Evolutionary conservation across 768 basidiomycete species (phyloP), one percentile per base, ranked within the genome.

Genomic region (Naganishia antarctica): DNA sequence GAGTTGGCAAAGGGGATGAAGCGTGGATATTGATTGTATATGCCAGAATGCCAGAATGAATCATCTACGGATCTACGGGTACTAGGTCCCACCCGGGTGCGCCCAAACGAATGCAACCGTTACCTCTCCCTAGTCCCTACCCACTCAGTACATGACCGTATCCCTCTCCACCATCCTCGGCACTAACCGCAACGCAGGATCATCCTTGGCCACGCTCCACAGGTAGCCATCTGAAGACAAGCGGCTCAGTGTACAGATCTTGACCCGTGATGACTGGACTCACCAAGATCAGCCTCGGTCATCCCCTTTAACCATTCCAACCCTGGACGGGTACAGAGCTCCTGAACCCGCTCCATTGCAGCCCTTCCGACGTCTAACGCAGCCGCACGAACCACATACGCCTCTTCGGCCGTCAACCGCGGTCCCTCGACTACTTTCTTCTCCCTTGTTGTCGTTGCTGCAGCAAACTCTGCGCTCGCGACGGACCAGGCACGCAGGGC

Each of bases 121-220:
- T 44, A 7, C 43, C 11, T 7, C 43, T 44, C n/a, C 11, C 43
- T n/a, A n/a, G n/a, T 44, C 43, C 34, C 34, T 7, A 44, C 58
- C 18, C 29, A 32, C 40, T 81, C 75, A 91, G 75, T 89, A 92
- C 74, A 85, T 89, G 43, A 83, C 79, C 0, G 88, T 88, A 65
- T 85, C 79, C 61, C 80, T 79, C 73, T 83, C 77, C n/a, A 83
- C 86, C 71, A 90, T 87, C 68, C 89, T 80, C 68, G 81, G 81
- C 43, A 91, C 79, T 51, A 77, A 77, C 57, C 87, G 80, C 71
- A 89, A 90, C 74, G 89, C 89, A 31, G 78, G 69, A 67, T 88
- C 80, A 69, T 89, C 88, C 73, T 91, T 90, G 40, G 87, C 88
- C 4, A 88, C 83, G 32, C 84, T 81, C 87, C 89, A 89, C n/a